phyloP scores from a whole-genome alignment of 345 rosid genomes.

The Litchi chinensis region DNA sequence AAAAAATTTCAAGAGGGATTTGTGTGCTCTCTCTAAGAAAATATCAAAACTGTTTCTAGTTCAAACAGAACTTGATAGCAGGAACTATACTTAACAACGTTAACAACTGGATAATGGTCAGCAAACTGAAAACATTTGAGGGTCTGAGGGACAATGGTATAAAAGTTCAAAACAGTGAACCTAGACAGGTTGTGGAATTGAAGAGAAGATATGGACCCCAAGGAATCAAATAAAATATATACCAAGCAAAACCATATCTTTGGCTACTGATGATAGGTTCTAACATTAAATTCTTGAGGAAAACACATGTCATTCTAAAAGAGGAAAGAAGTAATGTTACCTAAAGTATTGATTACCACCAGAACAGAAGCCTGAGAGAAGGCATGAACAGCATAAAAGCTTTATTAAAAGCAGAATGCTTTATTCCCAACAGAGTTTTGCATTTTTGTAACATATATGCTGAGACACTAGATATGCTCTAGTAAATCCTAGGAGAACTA shows the following conservation, averaged over 20 bases:
- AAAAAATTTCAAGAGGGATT: too few relatives aligned
- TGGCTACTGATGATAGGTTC: background rate
- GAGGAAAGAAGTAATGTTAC: background rate
- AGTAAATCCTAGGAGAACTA: conserved; percentile 7
- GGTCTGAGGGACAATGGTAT: background rate
- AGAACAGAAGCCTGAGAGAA: conserved; percentile 7
- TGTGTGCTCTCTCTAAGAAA: background rate
- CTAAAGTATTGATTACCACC: conserved; percentile 15
- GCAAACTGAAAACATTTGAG: background rate
- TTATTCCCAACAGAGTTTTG: conserved; percentile 15
- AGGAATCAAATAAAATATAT: background rate
- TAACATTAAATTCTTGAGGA: background rate
- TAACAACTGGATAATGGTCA: background rate
- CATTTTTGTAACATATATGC: conserved; percentile 1
- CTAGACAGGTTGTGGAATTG: background rate
- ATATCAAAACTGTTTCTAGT: background rate
- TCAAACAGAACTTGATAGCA: background rate
- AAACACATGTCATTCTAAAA: conserved; percentile 13
- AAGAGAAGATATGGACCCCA: background rate
- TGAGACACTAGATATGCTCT: background rate
- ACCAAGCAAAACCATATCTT: background rate
- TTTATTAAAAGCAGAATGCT: conserved; percentile 5
- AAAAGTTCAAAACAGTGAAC: background rate
- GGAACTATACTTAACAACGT: background rate
- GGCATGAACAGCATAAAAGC: background rate